phyloP scores from a whole-genome alignment of 768 basidiomycete species.

The Hygrophorus russula region DNA sequence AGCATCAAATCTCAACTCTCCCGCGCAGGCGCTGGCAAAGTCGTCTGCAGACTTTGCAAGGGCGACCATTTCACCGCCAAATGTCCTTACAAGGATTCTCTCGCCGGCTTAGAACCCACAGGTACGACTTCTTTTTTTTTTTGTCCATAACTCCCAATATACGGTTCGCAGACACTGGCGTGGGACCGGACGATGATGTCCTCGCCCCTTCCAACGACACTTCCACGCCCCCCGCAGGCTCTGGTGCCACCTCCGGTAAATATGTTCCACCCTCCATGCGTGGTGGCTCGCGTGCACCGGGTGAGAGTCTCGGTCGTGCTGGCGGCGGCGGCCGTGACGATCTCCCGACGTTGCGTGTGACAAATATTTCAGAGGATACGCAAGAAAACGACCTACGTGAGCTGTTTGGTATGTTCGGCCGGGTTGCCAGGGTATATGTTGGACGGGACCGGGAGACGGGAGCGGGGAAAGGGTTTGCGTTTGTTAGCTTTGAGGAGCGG shows the following conservation, averaged over 20 bases:
- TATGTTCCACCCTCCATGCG: constrained; percentile 95
- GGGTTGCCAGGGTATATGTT: constrained; percentile 84
- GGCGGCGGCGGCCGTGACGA: constrained; percentile 67
- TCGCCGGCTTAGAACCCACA: constrained; percentile 59
- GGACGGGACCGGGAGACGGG: constrained; percentile 93
- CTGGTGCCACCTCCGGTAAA: constrained; percentile 49
- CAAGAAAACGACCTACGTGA: constrained; percentile 91
- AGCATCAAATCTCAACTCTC: constrained; percentile 53
- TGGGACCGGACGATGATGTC: constrained; percentile 29
- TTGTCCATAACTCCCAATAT: background rate
- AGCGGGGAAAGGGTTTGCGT: constrained; percentile 92
- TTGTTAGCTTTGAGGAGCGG: constrained; percentile 88
- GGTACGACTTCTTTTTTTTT: constrained; percentile 25
- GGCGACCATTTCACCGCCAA: constrained; percentile 97
- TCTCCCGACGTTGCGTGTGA: constrained; percentile 91
- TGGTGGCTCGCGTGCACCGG: constrained; percentile 50
- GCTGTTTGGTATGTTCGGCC: constrained; percentile 78
- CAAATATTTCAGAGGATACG: constrained; percentile 93
- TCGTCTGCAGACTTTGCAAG: constrained; percentile 88
- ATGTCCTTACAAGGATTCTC: constrained; percentile 95
- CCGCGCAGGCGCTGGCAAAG: constrained; percentile 75
- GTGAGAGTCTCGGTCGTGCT: constrained; percentile 62
- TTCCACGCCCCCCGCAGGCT: constrained; percentile 22
- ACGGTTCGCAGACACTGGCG: constrained; percentile 16
- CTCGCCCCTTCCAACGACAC: constrained; percentile 12